Evolutionary conservation across 2,329 filamentous ascomycete genomes (phyloP), one percentile per base, ranked within the genome.

Genomic region (Teratosphaeria destructans): DNA sequence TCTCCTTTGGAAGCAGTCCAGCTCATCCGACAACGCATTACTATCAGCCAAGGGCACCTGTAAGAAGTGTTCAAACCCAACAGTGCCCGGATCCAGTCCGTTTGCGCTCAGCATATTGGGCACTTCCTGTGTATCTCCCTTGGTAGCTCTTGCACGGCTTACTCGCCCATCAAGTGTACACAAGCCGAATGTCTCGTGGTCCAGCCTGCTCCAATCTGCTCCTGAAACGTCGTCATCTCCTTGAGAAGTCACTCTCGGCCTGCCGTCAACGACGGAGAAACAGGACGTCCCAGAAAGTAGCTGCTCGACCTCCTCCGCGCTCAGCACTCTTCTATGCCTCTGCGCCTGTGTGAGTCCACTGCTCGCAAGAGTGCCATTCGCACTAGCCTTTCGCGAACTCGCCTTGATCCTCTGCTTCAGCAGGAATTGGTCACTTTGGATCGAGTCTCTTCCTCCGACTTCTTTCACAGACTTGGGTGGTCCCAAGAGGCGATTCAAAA

Each of bases 31-130:
- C 26, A 56, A 34, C 29, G 57, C 56, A 3, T 61, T 60, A 53
- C 65, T 65, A 39, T 78, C 77, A 0, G 76, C 72, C 3, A 79
- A 69, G 1, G 77, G 72, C 5, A 78, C 65, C 61, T 81, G 78
- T 3, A 80, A 69, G 58, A 76, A 80, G 66, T 79, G 71, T 35
- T 76, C 75, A 57, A 78, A 75, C 0, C 78, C 77, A 11, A 79
- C 66, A 1, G 77, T 78, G 0, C 78, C 78, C 0, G 73, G 72
- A 61, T 80, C 78, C 29, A 71, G 70, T 6, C 77, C 78, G 23
- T 76, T 75, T 14, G 73, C 70, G 19, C 72, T 73, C 3, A 79
- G 69, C 78, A 80, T 80, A 59, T 77, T 79, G 0, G 78, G 78
- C 1, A 78, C 70, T 63, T 81, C 78, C 56, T 76, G 37, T 34